A percentile compares a stretch with the other conserved stretches of the same genome.
phyloP scores from a whole-genome alignment of 805 yeast genomes.

The Candida methanosorbosa region DNA sequence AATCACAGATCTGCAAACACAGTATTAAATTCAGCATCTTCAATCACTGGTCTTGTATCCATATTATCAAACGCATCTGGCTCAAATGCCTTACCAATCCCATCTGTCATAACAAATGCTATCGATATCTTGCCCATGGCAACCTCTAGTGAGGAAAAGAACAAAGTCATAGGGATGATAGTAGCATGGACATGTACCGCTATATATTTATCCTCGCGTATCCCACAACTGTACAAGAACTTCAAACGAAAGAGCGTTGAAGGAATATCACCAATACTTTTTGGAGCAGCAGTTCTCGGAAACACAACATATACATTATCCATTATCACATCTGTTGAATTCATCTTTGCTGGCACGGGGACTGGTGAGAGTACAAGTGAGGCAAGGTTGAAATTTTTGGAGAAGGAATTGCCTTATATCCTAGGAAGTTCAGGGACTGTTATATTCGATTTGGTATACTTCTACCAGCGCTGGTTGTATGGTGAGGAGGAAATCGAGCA shows the following conservation, averaged over 20 bases:
- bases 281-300: conserved; percentile 71
- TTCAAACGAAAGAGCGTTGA: conserved; percentile 72
- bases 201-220: conserved; percentile 67
- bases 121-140: not conserved
- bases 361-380: conserved; percentile 6
- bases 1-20: not conserved
- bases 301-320: conserved; percentile 71
- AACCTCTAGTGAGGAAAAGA: too few relatives aligned
- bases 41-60: not conserved
- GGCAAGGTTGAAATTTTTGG: conserved; percentile 38
- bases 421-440: conserved; percentile 84
- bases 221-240: conserved; percentile 81
- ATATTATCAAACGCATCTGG: not conserved
- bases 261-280: conserved; percentile 75
- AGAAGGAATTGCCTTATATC: conserved; percentile 71
- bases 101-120: conserved; percentile 10
- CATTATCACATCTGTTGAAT: conserved; percentile 57
- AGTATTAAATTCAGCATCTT: not conserved
- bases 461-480: conserved; percentile 46
- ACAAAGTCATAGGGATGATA: conserved; percentile 21
- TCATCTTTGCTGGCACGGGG: conserved; percentile 20
- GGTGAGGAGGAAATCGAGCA: too few relatives aligned
- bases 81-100: conserved; percentile 11
- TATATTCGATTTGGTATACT: conserved; percentile 62
- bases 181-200: conserved; percentile 76